Percentiles rank a stretch among this genome's conserved stretches.
These are phyloP conservation scores for Suillus ampliporus DNA, from an alignment of 768 basidiomycete species.

Conservation along the genomic window DNA sequence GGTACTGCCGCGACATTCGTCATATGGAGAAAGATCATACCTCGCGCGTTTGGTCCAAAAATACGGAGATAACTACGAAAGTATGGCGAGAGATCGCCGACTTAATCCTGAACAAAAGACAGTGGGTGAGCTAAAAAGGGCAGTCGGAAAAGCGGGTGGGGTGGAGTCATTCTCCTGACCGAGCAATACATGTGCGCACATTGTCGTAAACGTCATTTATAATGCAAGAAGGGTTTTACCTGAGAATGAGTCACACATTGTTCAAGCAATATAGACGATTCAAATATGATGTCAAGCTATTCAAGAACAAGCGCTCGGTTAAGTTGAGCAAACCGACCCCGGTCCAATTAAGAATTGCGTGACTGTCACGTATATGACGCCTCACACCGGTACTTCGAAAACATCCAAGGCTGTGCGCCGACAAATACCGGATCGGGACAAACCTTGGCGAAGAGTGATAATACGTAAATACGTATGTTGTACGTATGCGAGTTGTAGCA, in stretches of 20 bases:
- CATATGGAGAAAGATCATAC: conserved; percentile 70
- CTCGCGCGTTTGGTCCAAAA: conserved; percentile 68
- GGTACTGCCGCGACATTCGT: conserved; percentile 63
- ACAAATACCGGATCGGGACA: not conserved
- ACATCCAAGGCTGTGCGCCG: conserved; percentile 35
- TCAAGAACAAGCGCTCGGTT: not conserved
- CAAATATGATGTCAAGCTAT: no score
- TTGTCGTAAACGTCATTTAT: not conserved
- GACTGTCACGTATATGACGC: conserved; percentile 25
- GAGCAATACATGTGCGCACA: not conserved
- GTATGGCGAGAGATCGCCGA: conserved; percentile 81
- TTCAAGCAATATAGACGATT: no score
- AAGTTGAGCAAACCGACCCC: not conserved
- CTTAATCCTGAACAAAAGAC: conserved; percentile 88
- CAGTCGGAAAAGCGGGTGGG: conserved; percentile 60
- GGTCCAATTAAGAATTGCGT: conserved; percentile 31
- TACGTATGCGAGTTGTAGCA: not conserved
- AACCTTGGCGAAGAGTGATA: not conserved
- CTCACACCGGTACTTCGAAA: conserved; percentile 34
- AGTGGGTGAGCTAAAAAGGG: conserved; percentile 72
- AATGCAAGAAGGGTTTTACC: not conserved
- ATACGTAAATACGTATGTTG: not conserved
- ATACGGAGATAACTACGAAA: conserved; percentile 72
- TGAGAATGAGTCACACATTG: not conserved
- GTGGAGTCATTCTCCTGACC: conserved; percentile 33